phyloP scores from a whole-genome alignment of 495 filamentous ascomycete genomes.

The Polyplosphaeria fusca region DNA sequence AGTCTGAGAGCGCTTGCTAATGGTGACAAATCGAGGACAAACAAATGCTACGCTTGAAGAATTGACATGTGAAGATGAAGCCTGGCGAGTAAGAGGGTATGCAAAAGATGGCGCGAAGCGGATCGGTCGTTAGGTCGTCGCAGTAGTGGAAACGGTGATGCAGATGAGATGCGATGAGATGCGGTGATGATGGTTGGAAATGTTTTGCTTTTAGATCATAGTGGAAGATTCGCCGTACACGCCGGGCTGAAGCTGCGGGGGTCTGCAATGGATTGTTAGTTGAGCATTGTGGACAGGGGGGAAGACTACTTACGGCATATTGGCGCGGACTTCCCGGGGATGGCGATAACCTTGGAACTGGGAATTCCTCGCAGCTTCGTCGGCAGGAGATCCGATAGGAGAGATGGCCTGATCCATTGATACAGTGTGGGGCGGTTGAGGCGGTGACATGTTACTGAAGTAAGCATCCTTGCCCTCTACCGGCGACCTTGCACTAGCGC shows the following conservation, averaged over 20 bases:
- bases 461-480: slow-evolving; percentile 27
- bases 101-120: not conserved
- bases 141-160: not conserved
- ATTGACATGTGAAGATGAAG: not conserved
- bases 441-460: slow-evolving; percentile 19
- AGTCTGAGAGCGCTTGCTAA: slow-evolving; percentile 3
- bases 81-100: not conserved
- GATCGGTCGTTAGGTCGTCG: slow-evolving; percentile 2
- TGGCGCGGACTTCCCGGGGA: slow-evolving; percentile 45
- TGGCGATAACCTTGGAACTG: slow-evolving; percentile 39
- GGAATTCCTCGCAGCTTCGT: slow-evolving; percentile 19
- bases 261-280: no score
- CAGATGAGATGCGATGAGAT: not conserved
- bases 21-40: slow-evolving; percentile 1
- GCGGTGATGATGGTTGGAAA: not conserved
- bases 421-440: slow-evolving; percentile 18
- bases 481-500: slow-evolving; percentile 29
- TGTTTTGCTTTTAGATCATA: slow-evolving; percentile 14
- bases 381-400: no score
- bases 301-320: slow-evolving; percentile 44
- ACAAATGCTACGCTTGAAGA: slow-evolving; percentile 7
- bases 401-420: slow-evolving; percentile 30
- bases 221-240: slow-evolving; percentile 6
- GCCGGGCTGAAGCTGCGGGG: slow-evolving; percentile 26
- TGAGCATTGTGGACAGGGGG: no score